Conservation (phyloP, 495 filamentous ascomycete genomes). For the Penicillium lagena region DNA sequence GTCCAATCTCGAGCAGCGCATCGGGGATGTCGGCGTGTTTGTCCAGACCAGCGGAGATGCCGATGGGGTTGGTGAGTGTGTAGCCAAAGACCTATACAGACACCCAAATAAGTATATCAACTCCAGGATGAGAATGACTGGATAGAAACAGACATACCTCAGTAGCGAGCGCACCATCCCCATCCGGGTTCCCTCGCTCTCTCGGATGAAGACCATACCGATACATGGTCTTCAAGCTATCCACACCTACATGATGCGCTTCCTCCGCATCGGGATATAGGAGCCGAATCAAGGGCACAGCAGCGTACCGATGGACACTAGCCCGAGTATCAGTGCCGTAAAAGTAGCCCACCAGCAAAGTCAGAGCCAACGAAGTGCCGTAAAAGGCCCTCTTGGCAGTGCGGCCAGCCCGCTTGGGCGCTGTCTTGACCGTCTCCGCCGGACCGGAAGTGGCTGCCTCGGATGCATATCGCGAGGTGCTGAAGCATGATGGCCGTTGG, state of each 20-base stretch:
- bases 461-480: slow-evolving; percentile 24
- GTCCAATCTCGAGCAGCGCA: slow-evolving; percentile 72
- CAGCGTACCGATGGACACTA: slow-evolving; percentile 72
- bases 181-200: slow-evolving; percentile 58
- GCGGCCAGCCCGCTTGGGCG: slow-evolving; percentile 28
- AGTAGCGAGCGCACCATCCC: slow-evolving; percentile 43
- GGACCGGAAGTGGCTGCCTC: slow-evolving; percentile 17
- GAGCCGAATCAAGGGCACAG: slow-evolving; percentile 64
- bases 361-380: slow-evolving; percentile 48
- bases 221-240: slow-evolving; percentile 50
- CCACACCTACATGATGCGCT: slow-evolving; percentile 74
- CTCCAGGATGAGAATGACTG: too few species aligned
- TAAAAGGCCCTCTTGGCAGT: slow-evolving; percentile 42
- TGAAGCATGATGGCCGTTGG: slow-evolving; percentile 17
- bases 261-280: slow-evolving; percentile 82
- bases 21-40: slow-evolving; percentile 87
- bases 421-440: slow-evolving; percentile 21
- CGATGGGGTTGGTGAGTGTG: slow-evolving; percentile 75
- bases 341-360: slow-evolving; percentile 52
- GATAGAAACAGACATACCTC: slow-evolving; percentile 28
- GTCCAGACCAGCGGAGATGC: slow-evolving; percentile 88
- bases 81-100: slow-evolving; percentile 64
- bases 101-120: too few species aligned
- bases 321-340: slow-evolving; percentile 91
- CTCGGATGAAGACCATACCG: slow-evolving; percentile 59